Conservation (phyloP, 2,329 filamentous ascomycete genomes). For the Fusarium subglutinans region DNA sequence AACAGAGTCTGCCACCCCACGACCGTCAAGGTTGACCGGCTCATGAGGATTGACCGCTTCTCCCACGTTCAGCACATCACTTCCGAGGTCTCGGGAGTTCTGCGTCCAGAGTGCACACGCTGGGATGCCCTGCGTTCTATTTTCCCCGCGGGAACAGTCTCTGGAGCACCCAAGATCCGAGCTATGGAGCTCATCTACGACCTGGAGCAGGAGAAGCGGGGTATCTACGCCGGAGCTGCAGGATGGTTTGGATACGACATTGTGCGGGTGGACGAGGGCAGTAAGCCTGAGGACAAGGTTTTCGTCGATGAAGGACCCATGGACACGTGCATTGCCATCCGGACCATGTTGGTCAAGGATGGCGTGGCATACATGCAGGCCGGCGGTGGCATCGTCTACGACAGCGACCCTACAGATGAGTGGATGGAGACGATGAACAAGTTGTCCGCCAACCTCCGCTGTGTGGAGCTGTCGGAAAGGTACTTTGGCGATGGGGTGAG, state of each 20-base stretch:
- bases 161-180: conserved; percentile 92
- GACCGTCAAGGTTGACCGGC: conserved; percentile 87
- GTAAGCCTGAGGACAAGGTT: conserved; percentile 48
- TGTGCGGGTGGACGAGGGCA: conserved; percentile 67
- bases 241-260: conserved; percentile 94
- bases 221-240: conserved; percentile 94
- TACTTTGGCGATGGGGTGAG: conserved; percentile 41
- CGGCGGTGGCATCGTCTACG: conserved; percentile 92
- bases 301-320: conserved; percentile 77
- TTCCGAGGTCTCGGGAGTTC: conserved; percentile 91
- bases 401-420: conserved; percentile 92
- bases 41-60: conserved; percentile 96
- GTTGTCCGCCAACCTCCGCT: conserved; percentile 62
- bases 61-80: conserved; percentile 97
- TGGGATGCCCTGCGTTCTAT: conserved; percentile 97
- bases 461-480: conserved; percentile 40
- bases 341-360: conserved; percentile 95
- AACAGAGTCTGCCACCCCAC: conserved; percentile 94
- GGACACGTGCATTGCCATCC: conserved; percentile 83
- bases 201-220: conserved; percentile 91
- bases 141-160: conserved; percentile 96
- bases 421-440: conserved; percentile 97
- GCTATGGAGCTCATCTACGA: conserved; percentile 98
- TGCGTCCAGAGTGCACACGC: conserved; percentile 83
- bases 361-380: conserved; percentile 90